These are phyloP conservation scores for Salix brachista DNA, from an alignment of 345 rosid genomes.

Conservation along the genomic window DNA sequence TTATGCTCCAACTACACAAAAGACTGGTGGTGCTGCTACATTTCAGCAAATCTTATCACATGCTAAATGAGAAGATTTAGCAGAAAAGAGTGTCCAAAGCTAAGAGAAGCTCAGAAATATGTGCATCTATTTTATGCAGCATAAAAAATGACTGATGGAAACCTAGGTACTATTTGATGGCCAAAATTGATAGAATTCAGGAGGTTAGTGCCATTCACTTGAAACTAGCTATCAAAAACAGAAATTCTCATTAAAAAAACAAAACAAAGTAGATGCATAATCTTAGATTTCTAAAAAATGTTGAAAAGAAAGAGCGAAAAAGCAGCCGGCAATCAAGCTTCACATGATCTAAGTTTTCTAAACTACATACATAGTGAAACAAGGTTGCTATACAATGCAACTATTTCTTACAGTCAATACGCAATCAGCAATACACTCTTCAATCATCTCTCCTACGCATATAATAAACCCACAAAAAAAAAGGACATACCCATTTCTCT, in stretches of 20 bases:
- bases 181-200: neutral
- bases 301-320: neutral
- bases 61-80: neutral
- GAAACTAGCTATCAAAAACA: neutral
- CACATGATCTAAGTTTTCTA: neutral
- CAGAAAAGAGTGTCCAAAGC: neutral
- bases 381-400: neutral
- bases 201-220: neutral
- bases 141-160: neutral
- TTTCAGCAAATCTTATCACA: neutral
- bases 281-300: neutral
- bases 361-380: neutral
- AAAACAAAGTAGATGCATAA: neutral
- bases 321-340: neutral
- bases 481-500: conserved; percentile 69
- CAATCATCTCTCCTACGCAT: neutral
- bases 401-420: neutral
- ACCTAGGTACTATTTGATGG: neutral
- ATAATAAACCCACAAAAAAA: neutral
- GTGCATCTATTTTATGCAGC: neutral
- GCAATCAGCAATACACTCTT: neutral
- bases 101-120: neutral
- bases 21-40: neutral
- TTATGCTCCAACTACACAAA: neutral
- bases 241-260: neutral